phyloP scores from a whole-genome alignment of 2,329 filamentous ascomycete species.

The Thermothelomyces thermophilus region DNA sequence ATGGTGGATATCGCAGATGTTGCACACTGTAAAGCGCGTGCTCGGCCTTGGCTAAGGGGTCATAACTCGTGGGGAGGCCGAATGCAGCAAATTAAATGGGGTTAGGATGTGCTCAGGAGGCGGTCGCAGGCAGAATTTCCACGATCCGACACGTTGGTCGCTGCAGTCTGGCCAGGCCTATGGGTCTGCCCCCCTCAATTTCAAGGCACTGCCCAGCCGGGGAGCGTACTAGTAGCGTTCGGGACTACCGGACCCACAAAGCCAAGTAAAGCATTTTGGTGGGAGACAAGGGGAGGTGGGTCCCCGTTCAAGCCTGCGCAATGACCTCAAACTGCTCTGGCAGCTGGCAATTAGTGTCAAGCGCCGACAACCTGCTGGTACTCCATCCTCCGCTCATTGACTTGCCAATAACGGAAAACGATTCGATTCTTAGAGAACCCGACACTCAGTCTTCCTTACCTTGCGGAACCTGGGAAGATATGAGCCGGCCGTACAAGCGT shows the following conservation, averaged over 20 bases:
- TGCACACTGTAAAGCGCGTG: conserved; percentile 13
- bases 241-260: neutral
- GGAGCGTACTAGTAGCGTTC: too few species aligned
- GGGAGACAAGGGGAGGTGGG: too few species aligned
- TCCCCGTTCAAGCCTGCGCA: too few species aligned
- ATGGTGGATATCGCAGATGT: conserved; percentile 16
- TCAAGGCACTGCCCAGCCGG: conserved; percentile 10
- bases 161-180: conserved; percentile 16
- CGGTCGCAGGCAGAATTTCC: conserved; percentile 13
- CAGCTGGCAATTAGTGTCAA: conserved; percentile 2
- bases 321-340: neutral
- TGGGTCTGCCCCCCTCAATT: conserved; percentile 12
- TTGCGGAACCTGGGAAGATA: neutral
- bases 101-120: conserved; percentile 15
- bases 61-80: conserved; percentile 13
- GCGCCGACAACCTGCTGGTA: neutral
- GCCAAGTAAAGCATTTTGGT: neutral
- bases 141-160: conserved; percentile 12
- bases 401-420: too few species aligned
- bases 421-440: too few species aligned
- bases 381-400: too few species aligned
- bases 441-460: neutral
- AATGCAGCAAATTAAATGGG: neutral
- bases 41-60: conserved; percentile 8
- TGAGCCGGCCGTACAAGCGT: conserved; percentile 6